Percentiles rank a stretch among this genome's conserved stretches.
Conservation (phyloP, 1,284 basidiomycete species). For the Melampsora americana region DNA sequence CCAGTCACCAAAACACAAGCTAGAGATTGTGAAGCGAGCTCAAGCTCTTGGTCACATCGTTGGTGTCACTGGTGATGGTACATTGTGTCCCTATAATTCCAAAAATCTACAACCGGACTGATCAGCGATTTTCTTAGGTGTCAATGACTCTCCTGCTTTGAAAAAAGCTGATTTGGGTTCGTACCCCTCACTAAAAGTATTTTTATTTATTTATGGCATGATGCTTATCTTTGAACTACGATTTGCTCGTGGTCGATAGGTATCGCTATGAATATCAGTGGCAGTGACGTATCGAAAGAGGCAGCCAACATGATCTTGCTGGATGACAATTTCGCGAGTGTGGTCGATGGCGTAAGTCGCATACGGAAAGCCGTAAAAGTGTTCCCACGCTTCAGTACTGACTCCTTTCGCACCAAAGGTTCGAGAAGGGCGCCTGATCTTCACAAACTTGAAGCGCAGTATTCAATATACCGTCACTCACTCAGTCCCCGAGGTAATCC, state of each 20-base stretch:
- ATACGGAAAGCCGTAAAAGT: too few species aligned
- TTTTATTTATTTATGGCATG: too few species aligned
- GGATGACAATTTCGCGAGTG: constrained; percentile 62
- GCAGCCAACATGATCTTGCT: constrained; percentile 70
- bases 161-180: constrained; percentile 64
- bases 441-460: constrained; percentile 66
- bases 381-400: background rate
- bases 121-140: constrained; percentile 59
- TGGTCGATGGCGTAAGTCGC: constrained; percentile 64
- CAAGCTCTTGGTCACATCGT: constrained; percentile 69
- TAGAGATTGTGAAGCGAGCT: constrained; percentile 69
- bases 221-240: too few species aligned
- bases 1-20: constrained; percentile 65
- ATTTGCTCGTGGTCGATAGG: constrained; percentile 53
- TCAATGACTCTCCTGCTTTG: constrained; percentile 68
- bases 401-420: constrained; percentile 2
- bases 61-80: constrained; percentile 61
- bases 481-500: constrained; percentile 67
- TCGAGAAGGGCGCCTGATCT: constrained; percentile 65
- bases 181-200: background rate
- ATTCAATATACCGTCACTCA: constrained; percentile 69
- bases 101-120: background rate
- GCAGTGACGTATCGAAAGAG: constrained; percentile 69
- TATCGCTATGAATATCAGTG: constrained; percentile 71
- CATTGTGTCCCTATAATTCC: background rate